phyloP scores from a whole-genome alignment of 2,329 filamentous ascomycete genomes.

The Fusarium piperis region DNA sequence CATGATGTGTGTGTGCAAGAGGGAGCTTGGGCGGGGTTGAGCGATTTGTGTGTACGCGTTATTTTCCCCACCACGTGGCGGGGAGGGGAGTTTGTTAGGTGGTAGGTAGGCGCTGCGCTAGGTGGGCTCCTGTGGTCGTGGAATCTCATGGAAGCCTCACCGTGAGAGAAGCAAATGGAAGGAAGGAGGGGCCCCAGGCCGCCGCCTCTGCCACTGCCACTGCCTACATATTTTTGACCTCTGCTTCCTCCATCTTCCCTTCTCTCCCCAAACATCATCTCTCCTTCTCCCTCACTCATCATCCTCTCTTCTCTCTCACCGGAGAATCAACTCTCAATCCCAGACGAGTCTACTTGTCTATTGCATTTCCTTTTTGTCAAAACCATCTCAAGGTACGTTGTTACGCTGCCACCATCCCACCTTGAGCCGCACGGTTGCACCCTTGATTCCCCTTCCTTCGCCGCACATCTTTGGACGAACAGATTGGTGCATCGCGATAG shows the following conservation, averaged over 20 bases:
- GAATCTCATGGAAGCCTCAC: conserved; percentile 59
- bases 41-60: too few relatives aligned
- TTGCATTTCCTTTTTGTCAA: conserved; percentile 38
- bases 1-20: too few relatives aligned
- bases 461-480: neutral
- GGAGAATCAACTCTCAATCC: conserved; percentile 36
- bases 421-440: conserved; percentile 12
- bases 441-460: neutral
- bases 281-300: conserved; percentile 29
- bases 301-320: conserved; percentile 31
- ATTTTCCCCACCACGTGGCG: conserved; percentile 17
- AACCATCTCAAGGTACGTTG: conserved; percentile 41
- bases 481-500: neutral
- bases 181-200: conserved; percentile 39
- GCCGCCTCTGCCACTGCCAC: conserved; percentile 20
- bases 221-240: conserved; percentile 48
- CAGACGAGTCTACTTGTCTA: conserved; percentile 40
- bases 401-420: neutral
- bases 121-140: conserved; percentile 47
- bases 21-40: too few relatives aligned
- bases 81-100: conserved; percentile 15
- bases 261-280: conserved; percentile 36
- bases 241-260: conserved; percentile 35
- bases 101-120: conserved; percentile 32
- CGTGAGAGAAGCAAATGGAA: conserved; percentile 42